Evolutionary conservation across 371 early-diverging fungal genomes (phyloP), one percentile per base, ranked within the genome.

Genomic region (Mortierella sp.): DNA sequence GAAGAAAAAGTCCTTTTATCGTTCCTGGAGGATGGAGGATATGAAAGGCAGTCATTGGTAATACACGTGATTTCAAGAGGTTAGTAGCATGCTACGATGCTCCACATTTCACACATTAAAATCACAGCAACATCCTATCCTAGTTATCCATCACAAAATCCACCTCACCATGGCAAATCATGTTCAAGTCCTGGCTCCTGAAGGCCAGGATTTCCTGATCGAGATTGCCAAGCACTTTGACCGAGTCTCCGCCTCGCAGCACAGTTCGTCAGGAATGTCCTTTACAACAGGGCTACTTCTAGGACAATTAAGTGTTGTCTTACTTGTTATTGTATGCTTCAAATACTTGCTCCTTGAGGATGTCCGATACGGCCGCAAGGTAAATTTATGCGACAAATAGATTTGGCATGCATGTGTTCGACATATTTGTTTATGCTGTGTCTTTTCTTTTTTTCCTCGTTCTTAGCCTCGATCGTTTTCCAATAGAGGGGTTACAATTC

Each of bases 321-420:
- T 90, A 9, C 68, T 93, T 14, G 86, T 91, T 52, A 73, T 88
- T 28, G 83, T 90, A 37, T 88, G 87, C 35, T 75, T 93, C 62
- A 87, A 89, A 43, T 93, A 89, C 66, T 75, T 91, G 22, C 84
- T 93, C 39, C 84, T 91, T 66, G 93, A 93, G 64, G 91, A 90
- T 43, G 88, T 88, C n/a, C 74, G 86, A 87, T 90, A 87, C 64
- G 77, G 76, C 58, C 80, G 73, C 64, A 75, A 75, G 77, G 77
- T 74, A 70, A 1, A 37, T 37, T 37, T 58, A 32, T 35, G 1
- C 8, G 32, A 20, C 5, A 5, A 22, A n/a, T 20, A 37, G 18
- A n/a, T 22, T 16, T 32, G 37, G 11, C 5, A 37, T 60, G 30
- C 47, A 43, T 62, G 22, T 24, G n/a, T 2, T 10, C n/a, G 12